phyloP scores from a whole-genome alignment of 495 filamentous ascomycete genomes.

The Tuber magnatum region DNA sequence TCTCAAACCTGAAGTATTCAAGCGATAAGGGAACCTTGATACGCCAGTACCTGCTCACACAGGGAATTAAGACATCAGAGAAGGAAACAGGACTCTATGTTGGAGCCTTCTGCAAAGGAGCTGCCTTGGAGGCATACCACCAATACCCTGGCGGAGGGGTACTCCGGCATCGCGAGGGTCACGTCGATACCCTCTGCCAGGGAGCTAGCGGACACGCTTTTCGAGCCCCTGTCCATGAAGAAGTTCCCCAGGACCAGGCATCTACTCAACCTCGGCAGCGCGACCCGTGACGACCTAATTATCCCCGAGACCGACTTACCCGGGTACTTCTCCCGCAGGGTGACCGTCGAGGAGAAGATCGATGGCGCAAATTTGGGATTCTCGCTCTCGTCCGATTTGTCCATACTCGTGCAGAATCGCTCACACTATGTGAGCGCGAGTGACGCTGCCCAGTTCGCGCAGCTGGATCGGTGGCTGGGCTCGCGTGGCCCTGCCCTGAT shows the following conservation, averaged over 20 bases:
- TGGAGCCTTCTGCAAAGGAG: too few species aligned
- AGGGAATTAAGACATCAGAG: too few species aligned
- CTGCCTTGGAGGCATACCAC: too few species aligned
- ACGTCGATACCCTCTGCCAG: background rate
- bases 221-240: conserved; percentile 2
- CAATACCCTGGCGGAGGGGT: conserved; percentile 18
- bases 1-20: too few species aligned
- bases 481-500: background rate
- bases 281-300: conserved; percentile 27
- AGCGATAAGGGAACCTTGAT: too few species aligned
- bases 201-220: conserved; percentile 16
- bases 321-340: background rate
- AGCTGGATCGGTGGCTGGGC: conserved; percentile 19
- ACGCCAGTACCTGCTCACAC: too few species aligned
- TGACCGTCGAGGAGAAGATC: conserved; percentile 24
- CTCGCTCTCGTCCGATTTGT: conserved; percentile 14
- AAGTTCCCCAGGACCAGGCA: conserved; percentile 25
- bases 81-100: too few species aligned
- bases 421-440: conserved; percentile 22
- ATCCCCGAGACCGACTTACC: conserved; percentile 9
- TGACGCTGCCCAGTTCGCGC: conserved; percentile 24
- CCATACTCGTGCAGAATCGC: conserved; percentile 25
- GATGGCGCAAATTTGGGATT: conserved; percentile 31
- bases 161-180: conserved; percentile 20
- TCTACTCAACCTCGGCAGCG: conserved; percentile 23